These are phyloP conservation scores for Nakataea oryzae DNA, from an alignment of 2,329 filamentous ascomycete species.

Conservation along the genomic window DNA sequence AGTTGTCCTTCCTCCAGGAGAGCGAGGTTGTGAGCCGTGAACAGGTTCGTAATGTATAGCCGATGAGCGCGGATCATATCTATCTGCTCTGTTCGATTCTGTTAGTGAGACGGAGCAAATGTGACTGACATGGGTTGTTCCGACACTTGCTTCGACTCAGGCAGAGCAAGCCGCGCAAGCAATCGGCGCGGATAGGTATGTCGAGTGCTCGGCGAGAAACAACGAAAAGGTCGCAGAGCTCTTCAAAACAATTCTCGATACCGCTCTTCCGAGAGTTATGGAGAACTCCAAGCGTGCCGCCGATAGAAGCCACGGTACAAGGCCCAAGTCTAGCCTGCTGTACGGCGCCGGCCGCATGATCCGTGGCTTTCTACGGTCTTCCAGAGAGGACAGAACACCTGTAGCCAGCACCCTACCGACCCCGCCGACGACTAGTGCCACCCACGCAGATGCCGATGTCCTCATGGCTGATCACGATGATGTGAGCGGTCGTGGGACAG, in stretches of 20 bases:
- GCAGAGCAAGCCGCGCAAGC: slow-evolving; percentile 3
- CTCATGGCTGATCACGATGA: background rate
- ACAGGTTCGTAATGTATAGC: slow-evolving; percentile 1
- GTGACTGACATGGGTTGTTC: too few species aligned
- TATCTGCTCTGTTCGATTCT: background rate
- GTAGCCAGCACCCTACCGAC: background rate
- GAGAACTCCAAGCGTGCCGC: background rate
- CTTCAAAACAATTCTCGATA: slow-evolving; percentile 1
- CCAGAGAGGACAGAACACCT: background rate
- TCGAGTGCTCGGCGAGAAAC: slow-evolving; percentile 10
- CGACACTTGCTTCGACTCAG: background rate
- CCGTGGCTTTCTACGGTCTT: background rate
- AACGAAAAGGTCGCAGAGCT: slow-evolving; percentile 10
- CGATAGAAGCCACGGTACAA: background rate
- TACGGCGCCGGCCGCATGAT: background rate
- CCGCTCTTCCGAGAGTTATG: background rate
- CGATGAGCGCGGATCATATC: too few species aligned
- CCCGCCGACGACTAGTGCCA: too few species aligned
- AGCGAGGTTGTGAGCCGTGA: slow-evolving; percentile 6
- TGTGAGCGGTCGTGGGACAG: background rate
- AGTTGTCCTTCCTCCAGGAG: slow-evolving; percentile 10
- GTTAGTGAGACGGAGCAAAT: background rate
- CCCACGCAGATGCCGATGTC: background rate
- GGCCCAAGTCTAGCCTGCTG: background rate
- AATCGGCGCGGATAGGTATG: slow-evolving; percentile 9